Evolutionary conservation across 306 rosid genomes (phyloP).

Genomic region (Arachis stenosperma): DNA sequence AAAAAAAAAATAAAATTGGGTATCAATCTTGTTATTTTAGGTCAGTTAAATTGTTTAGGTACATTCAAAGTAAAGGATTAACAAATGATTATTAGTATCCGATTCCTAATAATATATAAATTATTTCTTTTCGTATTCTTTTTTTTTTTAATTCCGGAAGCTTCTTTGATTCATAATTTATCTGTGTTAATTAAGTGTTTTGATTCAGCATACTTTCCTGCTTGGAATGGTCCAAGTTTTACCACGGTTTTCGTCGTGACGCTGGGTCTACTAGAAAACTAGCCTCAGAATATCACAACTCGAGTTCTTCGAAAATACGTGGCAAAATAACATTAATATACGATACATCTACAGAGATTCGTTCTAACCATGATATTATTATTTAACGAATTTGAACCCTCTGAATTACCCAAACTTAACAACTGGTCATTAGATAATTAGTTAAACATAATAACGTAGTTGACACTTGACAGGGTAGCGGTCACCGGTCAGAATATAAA

Average conservation of each 20-base stretch:
- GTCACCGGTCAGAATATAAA: too few relatives aligned
- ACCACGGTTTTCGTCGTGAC: conserved; percentile 3
- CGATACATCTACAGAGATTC: too few relatives aligned
- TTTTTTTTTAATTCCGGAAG: neutral
- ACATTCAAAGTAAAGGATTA: too few relatives aligned
- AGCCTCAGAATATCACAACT: conserved; percentile 16
- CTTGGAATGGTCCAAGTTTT: neutral
- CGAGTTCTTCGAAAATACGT: neutral
- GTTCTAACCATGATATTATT: neutral
- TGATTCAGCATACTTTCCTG: neutral
- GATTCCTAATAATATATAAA: too few relatives aligned
- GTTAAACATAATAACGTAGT: too few relatives aligned
- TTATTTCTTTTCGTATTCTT: too few relatives aligned
- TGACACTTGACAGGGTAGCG: too few relatives aligned
- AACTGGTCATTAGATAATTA: too few relatives aligned
- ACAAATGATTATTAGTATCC: too few relatives aligned
- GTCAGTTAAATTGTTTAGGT: neutral
- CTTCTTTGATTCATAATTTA: neutral
- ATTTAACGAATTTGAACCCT: too few relatives aligned
- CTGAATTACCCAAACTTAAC: too few relatives aligned
- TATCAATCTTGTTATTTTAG: neutral
- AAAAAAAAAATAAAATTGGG: too few relatives aligned
- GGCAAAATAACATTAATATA: neutral
- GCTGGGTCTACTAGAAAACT: conserved; percentile 19
- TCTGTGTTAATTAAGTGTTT: neutral